phyloP scores from a whole-genome alignment of 2,329 filamentous ascomycete species.

The Cytospora mali region DNA sequence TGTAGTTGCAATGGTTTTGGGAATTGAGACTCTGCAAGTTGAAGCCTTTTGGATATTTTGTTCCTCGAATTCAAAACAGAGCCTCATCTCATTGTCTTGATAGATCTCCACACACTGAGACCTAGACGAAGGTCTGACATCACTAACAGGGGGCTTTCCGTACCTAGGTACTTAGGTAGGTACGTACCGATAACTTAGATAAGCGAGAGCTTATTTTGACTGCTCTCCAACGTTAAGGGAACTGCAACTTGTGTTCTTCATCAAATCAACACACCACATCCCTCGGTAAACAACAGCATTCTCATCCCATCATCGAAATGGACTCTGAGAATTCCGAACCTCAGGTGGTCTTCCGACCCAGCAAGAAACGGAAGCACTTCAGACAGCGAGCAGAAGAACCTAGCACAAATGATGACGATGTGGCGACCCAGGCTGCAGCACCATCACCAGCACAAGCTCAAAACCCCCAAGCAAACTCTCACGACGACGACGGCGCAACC shows the following conservation, averaged over 20 bases:
- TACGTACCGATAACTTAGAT: constrained; percentile 19
- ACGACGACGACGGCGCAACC: constrained; percentile 20
- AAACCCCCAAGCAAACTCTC: constrained; percentile 24
- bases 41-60: not conserved
- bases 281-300: not conserved
- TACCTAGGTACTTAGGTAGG: not conserved
- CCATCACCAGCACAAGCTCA: constrained; percentile 23
- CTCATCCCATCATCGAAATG: constrained; percentile 28
- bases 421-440: constrained; percentile 5
- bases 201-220: constrained; percentile 23
- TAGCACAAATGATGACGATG: constrained; percentile 8
- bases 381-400: constrained; percentile 49
- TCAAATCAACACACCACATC: constrained; percentile 4
- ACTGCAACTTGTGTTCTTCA: not conserved
- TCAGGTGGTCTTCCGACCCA: constrained; percentile 54
- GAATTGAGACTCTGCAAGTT: not conserved
- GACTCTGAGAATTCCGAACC: constrained; percentile 33
- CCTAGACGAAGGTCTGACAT: constrained; percentile 7
- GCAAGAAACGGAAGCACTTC: constrained; percentile 64
- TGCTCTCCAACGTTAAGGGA: constrained; percentile 1
- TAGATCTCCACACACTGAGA: constrained; percentile 1
- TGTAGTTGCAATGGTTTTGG: not conserved
- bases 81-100: not conserved
- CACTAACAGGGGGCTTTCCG: not conserved
- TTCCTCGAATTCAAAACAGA: not conserved